phyloP scores from a whole-genome alignment of 129 eudicot genomes.

The sunflower (Helianthus annuus) region HanXRQr2.0-SUNRISE NC_035443.2:172534201-172534700 shows the following conservation, averaged over 20 bases:
- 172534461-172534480: slow-evolving; percentile 25
- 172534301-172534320: not conserved
- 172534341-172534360: too few relatives aligned
- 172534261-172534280: not conserved
- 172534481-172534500: not conserved
- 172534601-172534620: not conserved
- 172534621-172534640: not conserved
- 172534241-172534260: too few relatives aligned
- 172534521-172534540: not conserved
- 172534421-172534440: slow-evolving; percentile 9
- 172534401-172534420: not conserved
- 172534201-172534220: slow-evolving; percentile 4
- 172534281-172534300: slow-evolving; percentile 10
- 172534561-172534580: not conserved
- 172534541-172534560: slow-evolving; percentile 4
- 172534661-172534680: too few relatives aligned
- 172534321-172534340: not conserved
- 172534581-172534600: not conserved
- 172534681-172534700: slow-evolving; percentile 2
- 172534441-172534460: slow-evolving; percentile 4
- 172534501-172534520: too few relatives aligned
- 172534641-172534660: slow-evolving; percentile 10
- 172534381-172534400: not conserved
- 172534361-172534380: too few relatives aligned
- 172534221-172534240: not conserved